Evolutionary conservation across 192 early-diverging fungal species (phyloP).

Genomic region (Rhizoclosmatium globosum): DNA sequence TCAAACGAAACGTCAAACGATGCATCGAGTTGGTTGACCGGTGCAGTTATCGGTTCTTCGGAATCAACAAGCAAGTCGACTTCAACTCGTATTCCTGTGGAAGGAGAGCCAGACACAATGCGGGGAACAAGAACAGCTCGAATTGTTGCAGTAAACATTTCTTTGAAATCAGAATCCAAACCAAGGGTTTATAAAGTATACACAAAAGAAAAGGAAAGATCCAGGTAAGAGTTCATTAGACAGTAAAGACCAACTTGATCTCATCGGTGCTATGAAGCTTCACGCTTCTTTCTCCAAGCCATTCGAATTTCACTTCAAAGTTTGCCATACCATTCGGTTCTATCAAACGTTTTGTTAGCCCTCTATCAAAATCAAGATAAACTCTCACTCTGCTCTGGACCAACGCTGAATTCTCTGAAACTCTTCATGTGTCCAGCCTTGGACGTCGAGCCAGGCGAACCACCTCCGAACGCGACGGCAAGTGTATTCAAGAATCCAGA

Average conservation of each 20-base stretch:
- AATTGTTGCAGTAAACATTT: not conserved
- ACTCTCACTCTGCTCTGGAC: constrained; percentile 48
- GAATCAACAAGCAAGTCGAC: not conserved
- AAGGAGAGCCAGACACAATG: not conserved
- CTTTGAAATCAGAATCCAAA: not conserved
- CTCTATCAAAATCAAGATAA: not conserved
- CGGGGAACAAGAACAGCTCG: not conserved
- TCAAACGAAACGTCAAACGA: constrained; percentile 5
- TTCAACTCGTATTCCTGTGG: constrained; percentile 11
- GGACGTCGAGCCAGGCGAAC: constrained; percentile 33
- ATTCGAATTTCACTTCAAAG: constrained; percentile 49
- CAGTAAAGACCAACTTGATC: constrained; percentile 53
- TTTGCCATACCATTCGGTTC: constrained; percentile 27
- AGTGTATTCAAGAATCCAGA: constrained; percentile 78
- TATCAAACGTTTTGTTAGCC: not conserved
- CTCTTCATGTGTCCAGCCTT: constrained; percentile 55
- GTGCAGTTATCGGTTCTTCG: not conserved
- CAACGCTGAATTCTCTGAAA: constrained; percentile 56
- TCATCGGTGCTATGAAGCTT: constrained; percentile 50
- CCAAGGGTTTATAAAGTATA: not conserved
- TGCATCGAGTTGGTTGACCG: not conserved
- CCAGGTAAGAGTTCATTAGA: constrained; percentile 28
- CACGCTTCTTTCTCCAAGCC: constrained; percentile 55
- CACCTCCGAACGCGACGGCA: constrained; percentile 52
- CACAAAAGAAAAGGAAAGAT: no score